These are phyloP conservation scores for Diutina sp. DNA, from an alignment of 1,139 yeast species.

Conservation along the genomic window DNA sequence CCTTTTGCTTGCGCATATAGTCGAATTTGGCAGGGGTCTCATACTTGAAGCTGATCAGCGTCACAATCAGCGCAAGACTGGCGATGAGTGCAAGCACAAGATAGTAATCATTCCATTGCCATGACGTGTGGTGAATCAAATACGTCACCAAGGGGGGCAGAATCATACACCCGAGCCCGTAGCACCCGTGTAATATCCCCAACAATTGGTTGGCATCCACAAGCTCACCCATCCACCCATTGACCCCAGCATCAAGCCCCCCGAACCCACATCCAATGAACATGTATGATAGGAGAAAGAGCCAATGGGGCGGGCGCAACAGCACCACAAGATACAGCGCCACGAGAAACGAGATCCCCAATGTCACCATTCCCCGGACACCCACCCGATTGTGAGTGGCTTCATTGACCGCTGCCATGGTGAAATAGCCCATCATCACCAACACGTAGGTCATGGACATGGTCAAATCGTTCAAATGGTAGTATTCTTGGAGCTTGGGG, in stretches of 20 bases:
- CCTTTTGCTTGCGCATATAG: slow-evolving; percentile 12
- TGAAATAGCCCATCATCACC: slow-evolving; percentile 18
- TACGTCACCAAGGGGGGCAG: slow-evolving; percentile 48
- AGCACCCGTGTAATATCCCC: slow-evolving; percentile 56
- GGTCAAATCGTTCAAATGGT: slow-evolving; percentile 29
- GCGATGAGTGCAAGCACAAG: slow-evolving; percentile 17
- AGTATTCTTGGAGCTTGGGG: slow-evolving; percentile 33
- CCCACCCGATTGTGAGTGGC: slow-evolving; percentile 20
- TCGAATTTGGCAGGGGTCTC: slow-evolving; percentile 47
- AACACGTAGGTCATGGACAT: slow-evolving; percentile 3
- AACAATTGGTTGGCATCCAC: slow-evolving; percentile 47
- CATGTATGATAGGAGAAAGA: slow-evolving; percentile 24
- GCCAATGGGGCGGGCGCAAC: slow-evolving; percentile 20
- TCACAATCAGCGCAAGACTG: slow-evolving; percentile 10
- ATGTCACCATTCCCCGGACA: slow-evolving; percentile 19
- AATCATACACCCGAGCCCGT: slow-evolving; percentile 57
- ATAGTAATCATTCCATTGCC: slow-evolving; percentile 38
- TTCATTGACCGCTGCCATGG: slow-evolving; percentile 25
- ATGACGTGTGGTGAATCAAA: slow-evolving; percentile 24
- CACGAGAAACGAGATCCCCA: slow-evolving; percentile 21
- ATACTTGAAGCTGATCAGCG: slow-evolving; percentile 22
- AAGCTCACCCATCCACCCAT: slow-evolving; percentile 45
- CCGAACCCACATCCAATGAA: slow-evolving; percentile 51
- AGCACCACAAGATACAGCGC: slow-evolving; percentile 16
- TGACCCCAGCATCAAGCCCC: slow-evolving; percentile 44